Evolutionary conservation across 1,139 yeast species (phyloP).

Genomic region (Saccharomyces pastorianus): DNA sequence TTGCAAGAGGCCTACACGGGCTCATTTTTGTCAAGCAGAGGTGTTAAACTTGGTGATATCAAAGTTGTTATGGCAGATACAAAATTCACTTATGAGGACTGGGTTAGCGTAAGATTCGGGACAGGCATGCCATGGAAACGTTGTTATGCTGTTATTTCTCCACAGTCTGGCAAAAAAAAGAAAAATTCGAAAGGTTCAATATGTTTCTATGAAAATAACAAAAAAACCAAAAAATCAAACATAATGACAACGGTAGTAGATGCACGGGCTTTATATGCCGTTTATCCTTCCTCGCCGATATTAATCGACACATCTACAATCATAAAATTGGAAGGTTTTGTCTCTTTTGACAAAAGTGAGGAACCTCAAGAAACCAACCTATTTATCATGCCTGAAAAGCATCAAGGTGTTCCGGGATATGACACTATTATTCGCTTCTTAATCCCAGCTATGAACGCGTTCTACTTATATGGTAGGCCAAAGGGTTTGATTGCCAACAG

Average conservation of each 20-base stretch:
- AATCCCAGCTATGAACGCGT: constrained; percentile 76
- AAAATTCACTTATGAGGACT: constrained; percentile 80
- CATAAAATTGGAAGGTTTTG: constrained; percentile 76
- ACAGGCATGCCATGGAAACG: constrained; percentile 97
- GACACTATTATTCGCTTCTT: constrained; percentile 84
- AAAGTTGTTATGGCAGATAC: constrained; percentile 77
- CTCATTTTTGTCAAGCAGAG: constrained; percentile 80
- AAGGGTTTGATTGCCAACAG: constrained; percentile 80
- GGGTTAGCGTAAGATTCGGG: constrained; percentile 91
- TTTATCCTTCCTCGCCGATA: constrained; percentile 79
- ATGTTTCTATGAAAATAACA: constrained; percentile 56
- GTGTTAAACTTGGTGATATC: constrained; percentile 77
- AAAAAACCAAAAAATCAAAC: constrained; percentile 48
- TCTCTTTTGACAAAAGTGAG: constrained; percentile 51
- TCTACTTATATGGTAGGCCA: constrained; percentile 87
- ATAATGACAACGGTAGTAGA: constrained; percentile 72
- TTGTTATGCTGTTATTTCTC: constrained; percentile 88
- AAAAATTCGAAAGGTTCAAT: constrained; percentile 46
- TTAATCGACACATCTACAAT: constrained; percentile 81
- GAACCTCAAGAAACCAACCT: constrained; percentile 66
- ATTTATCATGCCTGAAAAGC: constrained; percentile 88
- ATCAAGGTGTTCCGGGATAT: constrained; percentile 85
- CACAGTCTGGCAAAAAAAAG: constrained; percentile 43
- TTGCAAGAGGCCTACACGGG: constrained; percentile 95
- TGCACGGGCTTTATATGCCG: constrained; percentile 74